These are phyloP conservation scores for Exserohilum rostratum DNA, from an alignment of 2,329 filamentous ascomycete genomes.

Conservation along the genomic window DNA sequence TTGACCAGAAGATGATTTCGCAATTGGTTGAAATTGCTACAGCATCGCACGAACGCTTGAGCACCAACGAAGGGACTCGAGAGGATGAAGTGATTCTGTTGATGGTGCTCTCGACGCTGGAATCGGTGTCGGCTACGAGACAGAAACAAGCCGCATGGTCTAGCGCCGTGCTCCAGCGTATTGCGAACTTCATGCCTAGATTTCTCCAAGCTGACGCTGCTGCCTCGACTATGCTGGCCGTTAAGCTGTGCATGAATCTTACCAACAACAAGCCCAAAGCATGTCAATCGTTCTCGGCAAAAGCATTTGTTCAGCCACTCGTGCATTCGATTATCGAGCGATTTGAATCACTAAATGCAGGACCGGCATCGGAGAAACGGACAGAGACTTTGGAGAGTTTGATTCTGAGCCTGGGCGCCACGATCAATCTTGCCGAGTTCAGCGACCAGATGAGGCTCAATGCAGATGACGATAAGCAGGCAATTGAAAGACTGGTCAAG, in stretches of 20 bases:
- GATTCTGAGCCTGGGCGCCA: constrained; percentile 77
- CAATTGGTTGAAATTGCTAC: constrained; percentile 54
- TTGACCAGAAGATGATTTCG: constrained; percentile 43
- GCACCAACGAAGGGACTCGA: constrained; percentile 16
- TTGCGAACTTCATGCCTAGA: constrained; percentile 54
- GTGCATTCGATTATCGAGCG: constrained; percentile 34
- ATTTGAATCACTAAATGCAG: constrained; percentile 30
- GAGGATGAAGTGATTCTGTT: constrained; percentile 42
- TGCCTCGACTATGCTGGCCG: constrained; percentile 52
- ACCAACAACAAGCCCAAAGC: constrained; percentile 79
- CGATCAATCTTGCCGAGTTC: constrained; percentile 88
- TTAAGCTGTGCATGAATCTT: constrained; percentile 80
- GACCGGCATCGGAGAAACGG: constrained; percentile 57
- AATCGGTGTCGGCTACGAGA: constrained; percentile 55
- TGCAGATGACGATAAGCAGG: constrained; percentile 45
- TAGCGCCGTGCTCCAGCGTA: constrained; percentile 57
- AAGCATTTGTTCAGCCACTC: constrained; percentile 56
- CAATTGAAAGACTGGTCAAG: constrained; percentile 65
- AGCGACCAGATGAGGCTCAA: constrained; percentile 62
- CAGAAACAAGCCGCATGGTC: constrained; percentile 47
- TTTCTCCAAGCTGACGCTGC: constrained; percentile 29
- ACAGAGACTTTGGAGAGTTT: constrained; percentile 68
- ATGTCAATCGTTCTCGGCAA: constrained; percentile 69
- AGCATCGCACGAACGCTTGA: constrained; percentile 20
- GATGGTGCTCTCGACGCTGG: constrained; percentile 59